These are phyloP conservation scores for Atkinsonella hypoxylon DNA, from an alignment of 2,329 filamentous ascomycete species.

Conservation along the genomic window DNA sequence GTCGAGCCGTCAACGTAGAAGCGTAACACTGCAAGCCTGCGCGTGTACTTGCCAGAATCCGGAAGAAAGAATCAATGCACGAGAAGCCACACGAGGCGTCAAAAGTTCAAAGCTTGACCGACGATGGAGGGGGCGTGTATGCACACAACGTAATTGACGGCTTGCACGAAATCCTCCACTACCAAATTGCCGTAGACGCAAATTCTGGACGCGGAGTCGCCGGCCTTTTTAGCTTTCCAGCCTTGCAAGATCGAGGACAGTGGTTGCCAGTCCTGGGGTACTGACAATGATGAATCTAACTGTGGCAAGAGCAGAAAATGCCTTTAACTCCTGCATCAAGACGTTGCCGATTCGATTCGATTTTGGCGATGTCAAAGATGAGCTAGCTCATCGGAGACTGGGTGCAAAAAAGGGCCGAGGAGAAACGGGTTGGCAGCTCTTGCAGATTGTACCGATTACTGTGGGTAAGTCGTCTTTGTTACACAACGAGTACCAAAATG, in stretches of 20 bases:
- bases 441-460: neutral
- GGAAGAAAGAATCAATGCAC: neutral
- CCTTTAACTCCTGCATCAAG: neutral
- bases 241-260: neutral
- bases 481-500: neutral
- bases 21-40: neutral
- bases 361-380: neutral
- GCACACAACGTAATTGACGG: constrained; percentile 8
- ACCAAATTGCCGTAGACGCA: neutral
- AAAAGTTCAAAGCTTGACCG: neutral
- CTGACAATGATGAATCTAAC: neutral
- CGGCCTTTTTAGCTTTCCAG: neutral
- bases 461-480: neutral
- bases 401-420: neutral
- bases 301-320: neutral
- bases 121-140: constrained; percentile 2
- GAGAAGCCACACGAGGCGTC: neutral
- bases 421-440: neutral
- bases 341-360: neutral
- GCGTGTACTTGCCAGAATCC: neutral
- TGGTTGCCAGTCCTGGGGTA: neutral
- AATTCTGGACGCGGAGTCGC: constrained; percentile 6
- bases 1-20: neutral
- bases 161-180: constrained; percentile 4
- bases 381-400: neutral